A percentile compares a stretch with the other conserved stretches of the same genome.
These are phyloP conservation scores for Trichoderma hamatum DNA, from an alignment of 2,329 filamentous ascomycete genomes.

Conservation along the genomic window DNA sequence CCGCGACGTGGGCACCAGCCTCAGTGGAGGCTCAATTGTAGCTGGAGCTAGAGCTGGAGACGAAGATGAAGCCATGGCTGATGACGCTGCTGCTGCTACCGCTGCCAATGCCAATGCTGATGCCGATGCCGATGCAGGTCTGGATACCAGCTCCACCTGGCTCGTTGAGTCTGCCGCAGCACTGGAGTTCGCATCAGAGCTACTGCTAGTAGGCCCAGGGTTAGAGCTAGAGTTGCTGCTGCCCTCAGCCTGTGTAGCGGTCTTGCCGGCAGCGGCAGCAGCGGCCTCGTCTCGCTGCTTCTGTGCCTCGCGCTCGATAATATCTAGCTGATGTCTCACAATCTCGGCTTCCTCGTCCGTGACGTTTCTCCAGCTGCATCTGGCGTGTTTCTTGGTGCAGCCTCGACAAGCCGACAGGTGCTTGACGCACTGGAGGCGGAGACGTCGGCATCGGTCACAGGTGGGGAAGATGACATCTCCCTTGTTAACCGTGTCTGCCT, in stretches of 20 bases:
- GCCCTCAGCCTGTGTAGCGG: neutral
- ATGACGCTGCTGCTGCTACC: neutral
- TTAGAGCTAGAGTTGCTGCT: neutral
- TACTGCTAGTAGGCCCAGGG: neutral
- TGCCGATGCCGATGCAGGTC: neutral
- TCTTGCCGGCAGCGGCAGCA: neutral
- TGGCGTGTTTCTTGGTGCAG: constrained; percentile 88
- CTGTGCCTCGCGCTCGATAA: constrained; percentile 4
- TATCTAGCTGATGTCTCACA: constrained; percentile 37
- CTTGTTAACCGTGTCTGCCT: constrained; percentile 74
- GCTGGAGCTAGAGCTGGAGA: neutral
- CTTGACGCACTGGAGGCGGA: constrained; percentile 82
- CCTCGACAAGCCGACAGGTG: constrained; percentile 84
- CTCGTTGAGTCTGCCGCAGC: neutral
- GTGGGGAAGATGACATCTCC: constrained; percentile 78
- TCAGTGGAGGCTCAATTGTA: neutral
- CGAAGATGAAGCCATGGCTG: neutral
- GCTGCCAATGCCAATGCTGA: neutral
- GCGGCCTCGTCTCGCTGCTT: neutral
- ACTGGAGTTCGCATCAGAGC: neutral
- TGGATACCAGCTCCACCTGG: neutral
- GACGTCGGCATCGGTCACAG: constrained; percentile 78
- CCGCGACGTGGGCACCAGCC: constrained; percentile 1
- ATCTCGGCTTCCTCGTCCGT: constrained; percentile 65
- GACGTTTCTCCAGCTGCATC: constrained; percentile 84